phyloP scores from a whole-genome alignment of 2,329 filamentous ascomycete genomes.

The Aurifilum marmelostoma region DNA sequence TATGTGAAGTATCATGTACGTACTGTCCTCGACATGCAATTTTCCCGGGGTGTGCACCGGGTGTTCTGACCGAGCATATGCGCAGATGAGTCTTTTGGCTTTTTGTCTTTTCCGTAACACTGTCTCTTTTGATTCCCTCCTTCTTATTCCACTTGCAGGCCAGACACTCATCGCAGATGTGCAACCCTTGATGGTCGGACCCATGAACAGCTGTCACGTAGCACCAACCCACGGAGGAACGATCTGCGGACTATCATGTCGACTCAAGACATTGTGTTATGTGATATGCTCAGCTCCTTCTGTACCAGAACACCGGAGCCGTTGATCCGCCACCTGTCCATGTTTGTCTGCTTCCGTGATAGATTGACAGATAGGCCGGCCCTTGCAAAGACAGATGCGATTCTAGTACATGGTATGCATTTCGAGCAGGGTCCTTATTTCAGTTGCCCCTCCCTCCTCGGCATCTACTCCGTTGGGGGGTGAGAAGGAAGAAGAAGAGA shows the following conservation, averaged over 20 bases:
- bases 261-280: background rate
- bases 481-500: background rate
- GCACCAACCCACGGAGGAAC: background rate
- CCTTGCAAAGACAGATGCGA: background rate
- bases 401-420: background rate
- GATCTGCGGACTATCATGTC: background rate
- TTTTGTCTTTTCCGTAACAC: background rate
- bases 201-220: background rate
- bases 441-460: background rate
- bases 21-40: background rate
- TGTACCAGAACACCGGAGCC: background rate
- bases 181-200: background rate
- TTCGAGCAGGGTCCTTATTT: background rate
- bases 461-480: background rate
- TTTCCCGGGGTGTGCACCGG: background rate
- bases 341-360: conserved; percentile 14
- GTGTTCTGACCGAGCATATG: conserved; percentile 3
- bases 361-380: background rate
- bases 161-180: background rate
- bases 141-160: background rate
- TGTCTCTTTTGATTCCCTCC: background rate
- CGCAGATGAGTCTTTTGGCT: background rate
- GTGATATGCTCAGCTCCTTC: background rate
- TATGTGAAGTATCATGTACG: background rate
- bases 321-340: conserved; percentile 1